Base-by-base conservation (phyloP, 306 rosid genomes). In the cucumber (Cucumis sativus) region DNA sequence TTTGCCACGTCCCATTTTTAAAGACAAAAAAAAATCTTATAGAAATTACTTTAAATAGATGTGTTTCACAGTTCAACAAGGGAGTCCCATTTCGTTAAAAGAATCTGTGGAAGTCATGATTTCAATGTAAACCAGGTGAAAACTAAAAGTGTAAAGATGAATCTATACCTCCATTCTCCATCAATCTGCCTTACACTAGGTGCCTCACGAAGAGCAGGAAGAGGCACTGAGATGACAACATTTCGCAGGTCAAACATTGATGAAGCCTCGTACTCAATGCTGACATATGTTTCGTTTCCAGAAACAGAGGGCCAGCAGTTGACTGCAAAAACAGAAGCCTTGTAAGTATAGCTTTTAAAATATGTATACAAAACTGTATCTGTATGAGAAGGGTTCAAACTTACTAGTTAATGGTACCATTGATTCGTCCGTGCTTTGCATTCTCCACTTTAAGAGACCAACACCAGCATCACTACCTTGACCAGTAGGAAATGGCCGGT, bases 301-400 rank as follows among this genome's bases (percentile, higher is more conserved):
- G 97, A 96, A 82, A 90, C 91, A 61, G 98, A 89, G 70, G 99
- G 99, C 99, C 97, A 96, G 82, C 99, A 96, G 86, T 92, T 96
- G 87, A 96, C 99, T 92, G 93, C 84, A 91, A 77, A 30, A 85
- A 21, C 75, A 75, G 67, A 10, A 28, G 16, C 23, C 10, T 62
- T 15, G 17, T 64, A 49, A 49, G 30, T 71, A 71, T 30, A 37
- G 47, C 23, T 77, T 69, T 79, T 23, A 18, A 73, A 6, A 39
- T 39, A 39, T 61, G 67, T 28, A 37, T 65, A 37, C 3, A 41
- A 76, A 33, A 76, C 2, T 52, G 68, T 39, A 39, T 39, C 8
- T 6, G 41, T 23, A 25, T 62, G 21, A 28, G 43, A 35, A 30
- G 55, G 59, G 78, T 55, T 69, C 68, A n/a, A 86, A 84, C 99